phyloP scores from a whole-genome alignment of 108 stramenopile species.

The Skeletonema marinoi region DNA sequence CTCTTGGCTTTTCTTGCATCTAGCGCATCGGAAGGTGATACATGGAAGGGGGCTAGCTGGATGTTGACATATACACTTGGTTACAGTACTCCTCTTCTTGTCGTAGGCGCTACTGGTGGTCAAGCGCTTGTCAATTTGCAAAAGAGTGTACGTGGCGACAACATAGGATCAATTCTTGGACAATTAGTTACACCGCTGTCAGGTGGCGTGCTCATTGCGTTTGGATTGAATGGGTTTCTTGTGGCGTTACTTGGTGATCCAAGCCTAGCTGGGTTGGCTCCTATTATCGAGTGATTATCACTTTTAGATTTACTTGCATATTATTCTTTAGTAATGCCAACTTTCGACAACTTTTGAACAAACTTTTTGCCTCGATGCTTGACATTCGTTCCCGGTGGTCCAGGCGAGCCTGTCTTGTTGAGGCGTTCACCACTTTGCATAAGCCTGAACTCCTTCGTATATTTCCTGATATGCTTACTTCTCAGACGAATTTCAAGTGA shows the following conservation, averaged over 20 bases:
- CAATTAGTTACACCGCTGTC: constrained; percentile 79
- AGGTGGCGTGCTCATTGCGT: constrained; percentile 74
- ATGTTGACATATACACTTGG: constrained; percentile 79
- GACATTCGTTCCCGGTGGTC: background rate
- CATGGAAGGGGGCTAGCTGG: constrained; percentile 67
- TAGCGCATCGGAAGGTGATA: constrained; percentile 67
- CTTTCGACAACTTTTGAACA: background rate
- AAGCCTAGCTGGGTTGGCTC: constrained; percentile 69
- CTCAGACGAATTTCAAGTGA: constrained; percentile 70
- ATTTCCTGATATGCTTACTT: constrained; percentile 60
- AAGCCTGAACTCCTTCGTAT: constrained; percentile 31
- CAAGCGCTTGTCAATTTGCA: constrained; percentile 70
- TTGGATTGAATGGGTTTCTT: constrained; percentile 79
- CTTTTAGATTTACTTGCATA: background rate
- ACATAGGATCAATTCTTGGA: constrained; percentile 43
- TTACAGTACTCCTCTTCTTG: constrained; percentile 78
- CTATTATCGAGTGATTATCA: constrained; percentile 45
- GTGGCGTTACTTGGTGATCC: constrained; percentile 81
- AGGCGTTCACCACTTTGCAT: background rate
- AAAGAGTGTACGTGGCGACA: constrained; percentile 34
- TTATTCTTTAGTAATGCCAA: background rate
- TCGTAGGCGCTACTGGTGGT: constrained; percentile 76
- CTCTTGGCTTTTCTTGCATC: constrained; percentile 82
- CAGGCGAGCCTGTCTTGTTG: background rate
- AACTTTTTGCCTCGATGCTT: background rate